Base-by-base conservation (phyloP, 208 protist genomes). In the Trypanosoma vivax region DNA sequence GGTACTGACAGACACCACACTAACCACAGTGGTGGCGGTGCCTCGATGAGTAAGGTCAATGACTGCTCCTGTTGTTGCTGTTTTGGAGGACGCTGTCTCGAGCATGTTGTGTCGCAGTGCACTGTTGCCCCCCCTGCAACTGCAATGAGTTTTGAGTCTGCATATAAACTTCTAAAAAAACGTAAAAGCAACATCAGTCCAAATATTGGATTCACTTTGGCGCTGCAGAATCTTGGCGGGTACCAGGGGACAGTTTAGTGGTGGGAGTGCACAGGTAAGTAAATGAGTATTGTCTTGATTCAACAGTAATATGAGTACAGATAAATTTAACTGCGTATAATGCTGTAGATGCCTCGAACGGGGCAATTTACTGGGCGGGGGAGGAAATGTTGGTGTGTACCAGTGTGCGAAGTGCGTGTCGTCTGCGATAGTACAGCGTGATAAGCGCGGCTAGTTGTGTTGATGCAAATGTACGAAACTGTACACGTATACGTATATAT, bases 131-230 rank as follows among this genome's bases (percentile, higher is more conserved):
- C n/a, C 29, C 39, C 50, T 24, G 39, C 10, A 1, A 23, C 52
- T 38, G 60, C 42, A 40, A 72, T 81, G 73, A 73, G 57, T 19
- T 86, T 81, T 53, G 68, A 68, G 2, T 70, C 78, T 21, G 83
- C 88, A 18, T 90, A 85, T 45, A 52, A 88, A 18, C 60, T 62
- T 29, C 46, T 92, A 5, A 88, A 90, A 52, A 40, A 43, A 25
- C 24, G 52, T 19, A 86, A 90, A 51, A 24, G 60, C 9, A 67
- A 90, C 47, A 71, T 95, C 10, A 90, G 82, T 54, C 87, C 87
- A 9, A 94, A 94, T 61, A 76, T 92, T 65, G 87, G 83, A 0
- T 94, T 94, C 65, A 66, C 82, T 7, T 42, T 90, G 2, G 75
- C 78, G 0, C 51, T 94, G 29, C 73, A 72, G 23, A 66, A 78